Conservation (phyloP, 306 rosid genomes). For the Glycyrrhiza uralensis region DNA sequence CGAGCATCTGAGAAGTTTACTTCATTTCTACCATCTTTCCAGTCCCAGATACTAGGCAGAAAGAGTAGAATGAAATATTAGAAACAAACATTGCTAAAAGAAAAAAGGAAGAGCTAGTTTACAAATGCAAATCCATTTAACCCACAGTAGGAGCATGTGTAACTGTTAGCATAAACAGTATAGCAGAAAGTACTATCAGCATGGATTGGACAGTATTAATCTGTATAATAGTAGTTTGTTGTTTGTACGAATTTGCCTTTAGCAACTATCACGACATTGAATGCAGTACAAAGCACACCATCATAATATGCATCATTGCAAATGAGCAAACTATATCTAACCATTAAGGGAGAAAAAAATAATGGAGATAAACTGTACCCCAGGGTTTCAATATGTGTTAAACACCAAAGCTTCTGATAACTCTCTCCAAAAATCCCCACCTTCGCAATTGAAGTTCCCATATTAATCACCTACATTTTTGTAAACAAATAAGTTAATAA, state of each 20-base stretch:
- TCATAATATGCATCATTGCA: not conserved
- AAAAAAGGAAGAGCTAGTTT: not conserved
- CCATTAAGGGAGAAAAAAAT: not conserved
- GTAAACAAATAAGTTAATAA: slow-evolving; percentile 4
- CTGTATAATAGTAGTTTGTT: not conserved
- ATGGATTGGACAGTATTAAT: not conserved
- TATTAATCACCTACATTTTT: slow-evolving; percentile 69
- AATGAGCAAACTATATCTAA: not conserved
- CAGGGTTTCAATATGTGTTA: slow-evolving; percentile 83
- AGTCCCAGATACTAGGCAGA: slow-evolving; percentile 72
- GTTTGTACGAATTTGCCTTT: not conserved
- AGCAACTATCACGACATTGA: not conserved
- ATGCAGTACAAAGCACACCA: not conserved
- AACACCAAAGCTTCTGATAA: slow-evolving; percentile 88
- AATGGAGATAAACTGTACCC: slow-evolving; percentile 49
- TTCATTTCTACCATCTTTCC: slow-evolving; percentile 66
- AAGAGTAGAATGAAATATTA: slow-evolving; percentile 13
- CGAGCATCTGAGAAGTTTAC: slow-evolving; percentile 76
- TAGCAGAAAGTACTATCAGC: not conserved
- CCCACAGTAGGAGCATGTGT: slow-evolving; percentile 9
- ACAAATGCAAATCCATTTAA: slow-evolving; percentile 13
- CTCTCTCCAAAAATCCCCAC: slow-evolving; percentile 81
- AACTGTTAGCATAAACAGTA: not conserved
- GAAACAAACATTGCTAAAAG: not conserved
- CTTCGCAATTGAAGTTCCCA: slow-evolving; percentile 83